Percentiles rank a stretch among this genome's conserved stretches.
phyloP scores from a whole-genome alignment of 2,329 filamentous ascomycete genomes.

The Fusarium sp. region DNA sequence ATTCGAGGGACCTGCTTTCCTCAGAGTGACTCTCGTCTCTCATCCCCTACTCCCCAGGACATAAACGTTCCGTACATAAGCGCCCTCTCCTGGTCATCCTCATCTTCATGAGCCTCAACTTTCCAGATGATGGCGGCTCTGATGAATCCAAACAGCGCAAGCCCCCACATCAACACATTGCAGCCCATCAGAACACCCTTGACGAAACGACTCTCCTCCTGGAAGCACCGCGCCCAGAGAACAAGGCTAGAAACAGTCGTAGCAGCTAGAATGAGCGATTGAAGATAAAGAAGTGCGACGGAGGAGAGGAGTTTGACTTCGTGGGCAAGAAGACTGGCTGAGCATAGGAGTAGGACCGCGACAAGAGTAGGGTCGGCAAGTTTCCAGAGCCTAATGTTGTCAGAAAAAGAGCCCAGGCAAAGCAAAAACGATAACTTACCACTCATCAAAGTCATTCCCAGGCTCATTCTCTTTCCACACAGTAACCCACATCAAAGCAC shows the following conservation, averaged over 20 bases:
- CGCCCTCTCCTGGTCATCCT: conserved; percentile 10
- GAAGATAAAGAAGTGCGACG: conserved; percentile 47
- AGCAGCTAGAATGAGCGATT: conserved; percentile 47
- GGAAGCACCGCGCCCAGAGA: conserved; percentile 46
- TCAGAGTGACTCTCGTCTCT: conserved; percentile 27
- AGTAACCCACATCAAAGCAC: conserved; percentile 49
- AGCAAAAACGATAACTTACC: conserved; percentile 27
- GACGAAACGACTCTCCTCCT: conserved; percentile 40
- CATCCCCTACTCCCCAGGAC: conserved; percentile 22
- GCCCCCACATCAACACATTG: conserved; percentile 49
- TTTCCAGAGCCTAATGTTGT: conserved; percentile 49
- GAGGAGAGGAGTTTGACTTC: conserved; percentile 50
- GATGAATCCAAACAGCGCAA: conserved; percentile 50
- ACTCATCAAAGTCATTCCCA: conserved; percentile 47
- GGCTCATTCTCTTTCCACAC: conserved; percentile 46
- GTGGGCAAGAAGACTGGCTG: conserved; percentile 45
- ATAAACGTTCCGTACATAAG: conserved; percentile 44
- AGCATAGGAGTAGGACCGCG: conserved; percentile 43
- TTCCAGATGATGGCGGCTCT: conserved; percentile 52
- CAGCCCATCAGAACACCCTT: conserved; percentile 51
- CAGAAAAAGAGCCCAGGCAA: neutral
- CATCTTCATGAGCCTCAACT: conserved; percentile 27
- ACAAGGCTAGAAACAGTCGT: conserved; percentile 39
- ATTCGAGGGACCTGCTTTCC: too few species aligned
- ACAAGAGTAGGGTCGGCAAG: conserved; percentile 42